Base-by-base conservation (phyloP, 31 red algal species). In the Odonthalia washingtoniensis region DNA sequence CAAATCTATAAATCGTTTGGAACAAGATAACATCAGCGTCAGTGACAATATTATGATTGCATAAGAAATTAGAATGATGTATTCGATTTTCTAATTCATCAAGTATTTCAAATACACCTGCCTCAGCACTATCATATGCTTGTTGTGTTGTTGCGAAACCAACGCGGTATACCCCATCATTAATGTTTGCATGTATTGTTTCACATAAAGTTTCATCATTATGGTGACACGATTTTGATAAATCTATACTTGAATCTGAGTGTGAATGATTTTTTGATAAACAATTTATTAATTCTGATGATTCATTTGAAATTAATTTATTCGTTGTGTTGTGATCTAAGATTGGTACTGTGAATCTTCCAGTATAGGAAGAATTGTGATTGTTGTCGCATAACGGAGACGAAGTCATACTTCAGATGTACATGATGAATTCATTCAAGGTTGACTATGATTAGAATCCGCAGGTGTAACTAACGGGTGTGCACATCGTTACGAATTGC, bases 101-200 rank as follows among this genome's bases (percentile, higher is more conserved):
- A 17, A 99, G 82, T 5, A 85, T 85, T 21, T 63, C 38, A 72
- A 96, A 92, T 37, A 99, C 46, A 61, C 64, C 37, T 14, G 41
- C 26, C 27, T 90, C 68, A 18, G 94, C 94, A 24, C 68, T 89
- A 24, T 95, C 94, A 80, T 99, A 96, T 21, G 92, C 95, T 16
- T 18, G 1, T 77, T 99, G 97, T 3, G 90, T 86, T 3, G 84
- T 95, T 18, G 97, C 97, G 80, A 99, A 99, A 21, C 97, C 97
- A 36, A 81, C 89, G 35, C 87, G 84, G 79, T 99, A 99, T 21
- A 99, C 97, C 61, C 97, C 97, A 52, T 99, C 85, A 74, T 99
- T 99, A 35, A 94, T 42, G 36, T 41, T 46, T 40, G 16, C 28
- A 76, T 88, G 76, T 26, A 94, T 21, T 1, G 1, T 40, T 9